These are phyloP conservation scores for Insectozyma bohioensis DNA, from an alignment of 1,139 yeast species.

Conservation along the genomic window DNA sequence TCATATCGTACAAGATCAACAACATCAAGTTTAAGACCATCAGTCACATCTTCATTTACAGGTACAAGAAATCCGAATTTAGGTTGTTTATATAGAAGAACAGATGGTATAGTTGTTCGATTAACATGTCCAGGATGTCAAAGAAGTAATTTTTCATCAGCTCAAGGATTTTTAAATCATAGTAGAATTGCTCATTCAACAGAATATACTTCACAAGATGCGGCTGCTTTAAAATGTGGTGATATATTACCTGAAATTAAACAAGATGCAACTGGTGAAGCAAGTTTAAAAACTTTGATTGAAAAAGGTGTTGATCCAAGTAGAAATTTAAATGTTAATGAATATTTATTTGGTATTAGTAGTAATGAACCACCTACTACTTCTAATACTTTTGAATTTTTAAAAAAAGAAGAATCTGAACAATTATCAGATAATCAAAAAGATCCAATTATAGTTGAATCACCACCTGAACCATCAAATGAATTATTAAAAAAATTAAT, in stretches of 20 bases:
- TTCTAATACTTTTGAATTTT: slow-evolving; percentile 3
- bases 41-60: slow-evolving; percentile 18
- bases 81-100: slow-evolving; percentile 65
- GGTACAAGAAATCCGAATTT: slow-evolving; percentile 24
- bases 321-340: slow-evolving; percentile 39
- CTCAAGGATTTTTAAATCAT: slow-evolving; percentile 80
- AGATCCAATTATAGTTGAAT: slow-evolving; percentile 1
- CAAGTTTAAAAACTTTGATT: slow-evolving; percentile 42
- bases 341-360: slow-evolving; percentile 28
- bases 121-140: slow-evolving; percentile 69
- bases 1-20: slow-evolving; percentile 51
- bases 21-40: slow-evolving; percentile 50
- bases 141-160: slow-evolving; percentile 69
- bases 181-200: slow-evolving; percentile 72
- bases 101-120: slow-evolving; percentile 70
- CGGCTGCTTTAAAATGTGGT: slow-evolving; percentile 74
- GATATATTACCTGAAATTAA: slow-evolving; percentile 53
- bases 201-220: slow-evolving; percentile 71
- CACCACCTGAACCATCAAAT: slow-evolving; percentile 10
- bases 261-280: slow-evolving; percentile 59
- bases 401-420: background rate
- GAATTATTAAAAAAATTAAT: slow-evolving; percentile 29
- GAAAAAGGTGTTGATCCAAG: slow-evolving; percentile 42
- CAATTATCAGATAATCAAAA: no score
- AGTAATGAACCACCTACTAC: background rate